A percentile compares a stretch with the other conserved stretches of the same genome.
These are phyloP conservation scores for Sphagnum fallax DNA, from an alignment of 228 moss, liverwort and hornwort species.

Conservation along the genomic window DNA sequence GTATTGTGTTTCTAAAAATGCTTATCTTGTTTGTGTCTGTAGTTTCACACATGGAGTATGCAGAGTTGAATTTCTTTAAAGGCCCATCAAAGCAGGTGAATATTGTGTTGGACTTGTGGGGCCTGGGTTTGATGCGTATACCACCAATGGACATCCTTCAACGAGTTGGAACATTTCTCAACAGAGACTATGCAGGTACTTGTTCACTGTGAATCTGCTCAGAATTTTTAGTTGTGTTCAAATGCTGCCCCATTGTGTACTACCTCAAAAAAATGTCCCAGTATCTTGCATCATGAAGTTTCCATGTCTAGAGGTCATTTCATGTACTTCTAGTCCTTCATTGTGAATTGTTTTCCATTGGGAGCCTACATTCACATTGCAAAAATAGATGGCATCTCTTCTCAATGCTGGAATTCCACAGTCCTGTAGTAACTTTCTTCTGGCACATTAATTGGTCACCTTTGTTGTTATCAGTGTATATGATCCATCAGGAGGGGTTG, in stretches of 20 bases:
- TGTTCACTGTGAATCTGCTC: neutral
- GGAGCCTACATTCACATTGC: neutral
- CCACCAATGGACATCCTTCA: constrained; percentile 73
- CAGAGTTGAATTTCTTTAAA: constrained; percentile 59
- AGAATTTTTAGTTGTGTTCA: no score
- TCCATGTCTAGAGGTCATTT: neutral
- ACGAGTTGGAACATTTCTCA: constrained; percentile 62
- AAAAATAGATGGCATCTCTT: neutral
- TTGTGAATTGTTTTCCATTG: neutral
- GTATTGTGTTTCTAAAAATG: no score
- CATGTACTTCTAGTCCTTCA: neutral
- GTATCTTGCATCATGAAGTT: neutral
- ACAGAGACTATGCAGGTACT: constrained; percentile 84
- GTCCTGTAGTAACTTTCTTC: no score
- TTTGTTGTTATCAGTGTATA: no score
- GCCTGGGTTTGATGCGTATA: constrained; percentile 71
- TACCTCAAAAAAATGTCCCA: neutral
- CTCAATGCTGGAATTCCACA: neutral
- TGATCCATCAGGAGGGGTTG: no score
- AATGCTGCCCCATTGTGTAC: neutral
- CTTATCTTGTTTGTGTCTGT: constrained; percentile 7
- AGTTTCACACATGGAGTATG: constrained; percentile 79
- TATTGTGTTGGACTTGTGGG: constrained; percentile 74
- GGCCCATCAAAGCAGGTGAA: constrained; percentile 69
- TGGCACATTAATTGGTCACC: no score